Conservation (phyloP, 1,284 basidiomycete species). For the Amylostereum areolatum region DNA sequence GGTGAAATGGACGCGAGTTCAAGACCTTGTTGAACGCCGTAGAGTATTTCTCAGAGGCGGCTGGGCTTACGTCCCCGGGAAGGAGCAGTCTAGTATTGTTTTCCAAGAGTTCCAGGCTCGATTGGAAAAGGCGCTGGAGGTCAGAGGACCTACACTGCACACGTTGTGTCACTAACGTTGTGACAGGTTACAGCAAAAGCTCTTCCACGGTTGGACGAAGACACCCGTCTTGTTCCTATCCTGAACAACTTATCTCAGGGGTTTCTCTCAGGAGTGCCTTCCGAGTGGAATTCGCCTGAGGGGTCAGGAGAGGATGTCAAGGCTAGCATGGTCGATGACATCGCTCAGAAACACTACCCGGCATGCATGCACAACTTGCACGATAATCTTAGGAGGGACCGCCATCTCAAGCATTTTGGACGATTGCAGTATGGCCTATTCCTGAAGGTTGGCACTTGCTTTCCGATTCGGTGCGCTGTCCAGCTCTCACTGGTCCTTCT, state of each 20-base stretch:
- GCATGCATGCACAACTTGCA: slow-evolving; percentile 95
- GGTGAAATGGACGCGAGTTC: slow-evolving; percentile 87
- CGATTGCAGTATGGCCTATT: slow-evolving; percentile 92
- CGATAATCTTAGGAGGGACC: slow-evolving; percentile 69
- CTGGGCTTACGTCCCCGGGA: slow-evolving; percentile 85
- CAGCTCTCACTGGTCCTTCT: background rate
- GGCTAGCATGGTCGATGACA: slow-evolving; percentile 90
- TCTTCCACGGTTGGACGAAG: slow-evolving; percentile 93
- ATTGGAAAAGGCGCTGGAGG: slow-evolving; percentile 79
- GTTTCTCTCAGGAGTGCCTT: slow-evolving; percentile 87
- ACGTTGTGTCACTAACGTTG: slow-evolving; percentile 8
- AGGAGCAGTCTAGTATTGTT: slow-evolving; percentile 83
- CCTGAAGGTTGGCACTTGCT: slow-evolving; percentile 68
- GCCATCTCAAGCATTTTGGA: slow-evolving; percentile 91
- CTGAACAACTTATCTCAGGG: slow-evolving; percentile 92
- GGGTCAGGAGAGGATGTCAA: slow-evolving; percentile 64
- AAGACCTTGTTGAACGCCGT: slow-evolving; percentile 87
- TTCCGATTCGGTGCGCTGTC: background rate
- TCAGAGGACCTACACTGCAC: slow-evolving; percentile 25
- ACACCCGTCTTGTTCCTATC: slow-evolving; percentile 87
- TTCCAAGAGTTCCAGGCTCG: slow-evolving; percentile 81
- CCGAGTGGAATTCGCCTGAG: slow-evolving; percentile 65
- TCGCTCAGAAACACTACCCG: slow-evolving; percentile 89
- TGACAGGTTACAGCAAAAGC: slow-evolving; percentile 80
- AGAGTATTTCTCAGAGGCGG: slow-evolving; percentile 78